Evolutionary conservation across 805 yeast genomes (phyloP).

Genomic region (Schizosaccharomyces osmophilus): DNA sequence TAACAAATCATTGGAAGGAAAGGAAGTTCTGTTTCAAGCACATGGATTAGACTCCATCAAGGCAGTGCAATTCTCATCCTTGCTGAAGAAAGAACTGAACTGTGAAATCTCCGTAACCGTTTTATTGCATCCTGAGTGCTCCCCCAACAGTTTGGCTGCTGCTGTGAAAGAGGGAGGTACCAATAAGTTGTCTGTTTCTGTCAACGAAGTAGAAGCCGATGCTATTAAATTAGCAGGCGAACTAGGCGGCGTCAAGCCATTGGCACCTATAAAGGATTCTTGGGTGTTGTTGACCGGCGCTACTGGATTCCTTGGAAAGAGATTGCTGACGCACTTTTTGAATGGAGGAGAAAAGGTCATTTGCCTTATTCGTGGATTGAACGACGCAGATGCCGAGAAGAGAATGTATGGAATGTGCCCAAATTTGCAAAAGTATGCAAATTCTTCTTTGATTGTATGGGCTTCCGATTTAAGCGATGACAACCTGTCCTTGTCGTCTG

Average conservation of each 20-base stretch:
- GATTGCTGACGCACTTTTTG: neutral
- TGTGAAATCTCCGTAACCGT: neutral
- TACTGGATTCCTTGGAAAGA: neutral
- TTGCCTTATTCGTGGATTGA: neutral
- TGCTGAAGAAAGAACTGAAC: neutral
- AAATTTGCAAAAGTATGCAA: too few species aligned
- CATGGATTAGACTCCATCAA: neutral
- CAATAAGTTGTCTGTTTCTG: too few species aligned
- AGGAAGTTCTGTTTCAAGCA: neutral
- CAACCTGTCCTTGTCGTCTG: neutral
- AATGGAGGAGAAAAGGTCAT: neutral
- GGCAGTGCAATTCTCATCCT: neutral
- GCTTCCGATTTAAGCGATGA: neutral
- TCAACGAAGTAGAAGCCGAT: too few species aligned
- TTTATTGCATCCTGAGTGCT: neutral
- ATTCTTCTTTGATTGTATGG: neutral
- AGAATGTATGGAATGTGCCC: too few species aligned
- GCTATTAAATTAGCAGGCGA: too few species aligned
- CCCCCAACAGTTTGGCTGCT: too few species aligned
- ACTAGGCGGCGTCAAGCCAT: too few species aligned
- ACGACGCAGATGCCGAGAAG: neutral
- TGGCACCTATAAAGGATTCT: too few species aligned
- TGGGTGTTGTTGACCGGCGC: neutral
- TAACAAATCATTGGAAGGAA: neutral
- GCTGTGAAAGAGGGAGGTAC: too few species aligned